Percentiles rank a stretch among this genome's conserved stretches.
Conservation (phyloP, 1,284 basidiomycete genomes). For the Volvariella surrecta region DNA sequence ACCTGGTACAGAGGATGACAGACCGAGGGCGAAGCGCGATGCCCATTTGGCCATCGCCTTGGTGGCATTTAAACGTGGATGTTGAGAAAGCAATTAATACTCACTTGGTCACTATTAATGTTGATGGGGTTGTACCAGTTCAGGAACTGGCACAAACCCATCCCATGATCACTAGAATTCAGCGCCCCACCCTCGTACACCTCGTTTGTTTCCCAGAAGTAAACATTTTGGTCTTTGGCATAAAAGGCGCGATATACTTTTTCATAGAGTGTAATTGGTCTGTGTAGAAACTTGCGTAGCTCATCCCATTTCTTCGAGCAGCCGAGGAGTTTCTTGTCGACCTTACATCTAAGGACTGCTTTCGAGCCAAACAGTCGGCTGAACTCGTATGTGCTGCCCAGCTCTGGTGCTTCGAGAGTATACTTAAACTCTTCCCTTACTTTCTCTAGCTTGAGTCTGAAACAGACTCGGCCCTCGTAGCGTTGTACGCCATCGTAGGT, state of each 20-base stretch:
- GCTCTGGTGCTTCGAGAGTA: no score
- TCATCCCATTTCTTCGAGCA: no score
- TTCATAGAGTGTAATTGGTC: conserved; percentile 32
- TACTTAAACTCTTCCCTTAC: no score
- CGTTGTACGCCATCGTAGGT: no score
- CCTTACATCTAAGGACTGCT: no score
- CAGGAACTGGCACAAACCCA: conserved; percentile 21
- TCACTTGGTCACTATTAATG: conserved; percentile 20
- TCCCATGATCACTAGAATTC: conserved; percentile 10
- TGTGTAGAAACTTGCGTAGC: conserved; percentile 19
- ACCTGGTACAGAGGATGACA: conserved; percentile 37
- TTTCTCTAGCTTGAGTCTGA: no score
- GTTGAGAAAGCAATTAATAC: neutral
- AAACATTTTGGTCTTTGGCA: conserved; percentile 35
- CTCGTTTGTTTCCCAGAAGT: conserved; percentile 33
- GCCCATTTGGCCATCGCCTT: conserved; percentile 43
- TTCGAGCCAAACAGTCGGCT: no score
- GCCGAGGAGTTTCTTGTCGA: no score
- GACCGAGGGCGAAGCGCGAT: conserved; percentile 34
- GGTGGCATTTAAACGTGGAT: neutral
- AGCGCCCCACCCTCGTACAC: conserved; percentile 14
- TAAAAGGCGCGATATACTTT: conserved; percentile 34
- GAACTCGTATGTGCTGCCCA: no score
- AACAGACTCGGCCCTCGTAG: no score
- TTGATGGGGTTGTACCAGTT: conserved; percentile 24